Evolutionary conservation across 1,284 basidiomycete species (phyloP).

Genomic region (Fomitopsis betulina): DNA sequence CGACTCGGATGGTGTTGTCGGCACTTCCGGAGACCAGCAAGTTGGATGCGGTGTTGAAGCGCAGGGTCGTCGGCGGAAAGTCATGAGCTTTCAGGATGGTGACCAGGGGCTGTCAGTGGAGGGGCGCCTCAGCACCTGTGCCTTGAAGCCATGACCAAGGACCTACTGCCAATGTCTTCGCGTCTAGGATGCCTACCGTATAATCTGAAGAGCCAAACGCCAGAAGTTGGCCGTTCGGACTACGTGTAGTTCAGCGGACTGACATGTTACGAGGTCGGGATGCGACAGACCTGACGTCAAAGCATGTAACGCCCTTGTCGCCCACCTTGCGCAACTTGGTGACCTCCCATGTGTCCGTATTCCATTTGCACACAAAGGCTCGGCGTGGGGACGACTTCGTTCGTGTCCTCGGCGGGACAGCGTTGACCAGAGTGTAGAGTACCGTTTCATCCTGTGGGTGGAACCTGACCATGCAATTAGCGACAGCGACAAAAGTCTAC

Average conservation of each 20-base stretch:
- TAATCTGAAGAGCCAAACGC: constrained; percentile 89
- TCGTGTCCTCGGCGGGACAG: constrained; percentile 50
- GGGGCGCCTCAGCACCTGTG: no score
- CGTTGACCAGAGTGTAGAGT: constrained; percentile 77
- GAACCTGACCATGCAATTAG: constrained; percentile 35
- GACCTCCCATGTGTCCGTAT: constrained; percentile 51
- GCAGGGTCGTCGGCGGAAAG: constrained; percentile 88
- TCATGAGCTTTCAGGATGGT: constrained; percentile 93
- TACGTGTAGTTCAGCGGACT: constrained; percentile 26
- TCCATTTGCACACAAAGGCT: constrained; percentile 64
- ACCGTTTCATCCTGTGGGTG: constrained; percentile 51
- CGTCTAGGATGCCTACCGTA: constrained; percentile 82
- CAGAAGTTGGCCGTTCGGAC: constrained; percentile 76
- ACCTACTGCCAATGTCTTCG: constrained; percentile 73
- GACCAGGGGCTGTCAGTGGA: constrained; percentile 62
- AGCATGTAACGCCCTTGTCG: constrained; percentile 78
- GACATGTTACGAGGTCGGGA: neutral
- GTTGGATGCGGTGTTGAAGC: constrained; percentile 80
- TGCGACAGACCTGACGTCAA: constrained; percentile 72
- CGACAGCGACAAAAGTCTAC: neutral
- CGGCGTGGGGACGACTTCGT: constrained; percentile 51
- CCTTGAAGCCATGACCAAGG: neutral
- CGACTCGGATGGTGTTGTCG: constrained; percentile 84
- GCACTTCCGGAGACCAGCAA: constrained; percentile 91
- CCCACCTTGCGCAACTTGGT: constrained; percentile 60